A percentile compares a stretch with the other conserved stretches of the same genome.
Conservation (phyloP, 768 basidiomycete species). For the Clathrus columnatus region DNA sequence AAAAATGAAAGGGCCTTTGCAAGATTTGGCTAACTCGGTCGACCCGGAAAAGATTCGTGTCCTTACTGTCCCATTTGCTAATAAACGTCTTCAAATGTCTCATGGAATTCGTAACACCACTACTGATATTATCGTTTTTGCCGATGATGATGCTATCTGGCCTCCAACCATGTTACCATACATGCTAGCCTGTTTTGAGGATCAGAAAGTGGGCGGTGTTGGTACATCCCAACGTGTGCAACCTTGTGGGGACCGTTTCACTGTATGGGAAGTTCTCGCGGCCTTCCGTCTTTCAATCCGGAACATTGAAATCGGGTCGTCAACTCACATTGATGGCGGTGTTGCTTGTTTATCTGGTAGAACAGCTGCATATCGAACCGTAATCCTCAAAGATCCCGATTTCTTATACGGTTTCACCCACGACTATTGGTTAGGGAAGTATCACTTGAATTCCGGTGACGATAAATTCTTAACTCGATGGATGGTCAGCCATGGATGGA, state of each 20-base stretch:
- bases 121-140: constrained; percentile 91
- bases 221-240: constrained; percentile 88
- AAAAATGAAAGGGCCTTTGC: constrained; percentile 81
- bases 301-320: constrained; percentile 85
- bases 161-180: constrained; percentile 84
- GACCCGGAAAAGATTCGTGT: constrained; percentile 79
- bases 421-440: constrained; percentile 89
- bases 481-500: constrained; percentile 96
- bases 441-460: constrained; percentile 90
- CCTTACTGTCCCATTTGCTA: constrained; percentile 85
- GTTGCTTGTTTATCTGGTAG: constrained; percentile 87
- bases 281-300: constrained; percentile 89
- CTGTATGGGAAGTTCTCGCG: constrained; percentile 92
- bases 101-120: constrained; percentile 87
- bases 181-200: constrained; percentile 87
- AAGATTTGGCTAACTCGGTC: constrained; percentile 82
- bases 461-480: constrained; percentile 92
- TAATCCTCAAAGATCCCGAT: constrained; percentile 91
- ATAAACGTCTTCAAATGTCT: constrained; percentile 90
- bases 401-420: constrained; percentile 91
- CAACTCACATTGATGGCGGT: constrained; percentile 90
- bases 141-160: constrained; percentile 96
- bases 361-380: constrained; percentile 88
- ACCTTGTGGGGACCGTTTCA: constrained; percentile 67
- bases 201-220: constrained; percentile 87